Base-by-base conservation (phyloP, 148 eudicot genomes). In the Vaccinium macrocarpon region DNA sequence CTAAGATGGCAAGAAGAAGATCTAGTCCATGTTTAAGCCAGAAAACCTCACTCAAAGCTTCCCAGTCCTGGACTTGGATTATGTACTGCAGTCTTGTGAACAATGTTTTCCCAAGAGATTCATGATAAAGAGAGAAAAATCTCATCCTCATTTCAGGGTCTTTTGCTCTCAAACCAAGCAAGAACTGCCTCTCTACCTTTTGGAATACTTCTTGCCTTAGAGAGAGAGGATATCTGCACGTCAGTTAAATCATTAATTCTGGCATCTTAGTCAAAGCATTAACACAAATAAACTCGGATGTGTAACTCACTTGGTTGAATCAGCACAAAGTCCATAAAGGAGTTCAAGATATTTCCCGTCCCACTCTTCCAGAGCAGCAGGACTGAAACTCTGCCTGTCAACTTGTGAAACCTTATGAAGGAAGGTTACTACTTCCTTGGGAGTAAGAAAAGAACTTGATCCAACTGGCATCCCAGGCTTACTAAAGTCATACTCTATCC, bases 11-110 rank as follows among this genome's bases (percentile, higher is more conserved):
- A 82, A 97, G 93, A 89, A 97, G 96, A 90, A 97, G 99, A 90
- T 97, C 99, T 75, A 97, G 94, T 79, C 99, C 99, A 90, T 95
- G 99, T 90, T 97, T 97, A 66, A 97, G 96, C 99, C 99, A 97
- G 86, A 97, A 97, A 72, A 95, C 98, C 82, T 97, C 98, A 87
- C 99, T 93, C 80, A 95, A 84, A 85, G 98, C 98, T 88, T 97
- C 98, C 99, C 99, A 97, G 84, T 97, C 98, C 90, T 97, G 99
- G 83, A 91, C 49, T 84, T 93, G 98, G 84, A 97, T 95, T 46
- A 97, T 95, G 90, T 94, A 95, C 50, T 95, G 98, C 88, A 97
- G 88, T 84, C 99, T 90, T 49, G 90, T 87, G 84, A 95, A 97
- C 87, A 97, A 85, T 48, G 95, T 91, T 89, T 94, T 97, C 79